Conservation (phyloP, 2,329 filamentous ascomycete species). For the Claviceps cyperi region DNA sequence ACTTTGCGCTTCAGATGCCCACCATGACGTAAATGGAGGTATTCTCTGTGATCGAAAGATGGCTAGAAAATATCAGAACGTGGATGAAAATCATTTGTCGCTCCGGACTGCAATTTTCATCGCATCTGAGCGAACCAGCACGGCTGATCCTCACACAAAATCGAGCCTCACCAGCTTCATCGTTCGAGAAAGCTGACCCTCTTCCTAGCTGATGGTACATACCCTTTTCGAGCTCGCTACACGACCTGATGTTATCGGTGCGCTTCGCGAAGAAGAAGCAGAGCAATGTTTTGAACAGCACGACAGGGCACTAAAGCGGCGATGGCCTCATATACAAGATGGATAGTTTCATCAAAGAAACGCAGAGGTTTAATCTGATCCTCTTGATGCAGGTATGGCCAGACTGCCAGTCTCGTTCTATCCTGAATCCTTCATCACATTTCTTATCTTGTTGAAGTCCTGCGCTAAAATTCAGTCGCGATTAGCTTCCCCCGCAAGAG, state of each 20-base stretch:
- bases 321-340: slow-evolving; percentile 6
- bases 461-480: not conserved
- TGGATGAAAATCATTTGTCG: slow-evolving; percentile 7
- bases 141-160: not conserved
- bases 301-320: slow-evolving; percentile 5
- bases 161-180: not conserved
- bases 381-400: slow-evolving; percentile 7
- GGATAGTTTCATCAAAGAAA: slow-evolving; percentile 10
- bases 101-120: slow-evolving; percentile 4
- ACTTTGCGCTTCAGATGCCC: slow-evolving; percentile 7
- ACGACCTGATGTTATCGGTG: slow-evolving; percentile 5
- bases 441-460: too few relatives aligned
- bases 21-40: slow-evolving; percentile 9
- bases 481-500: slow-evolving; percentile 6
- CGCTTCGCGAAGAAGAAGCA: slow-evolving; percentile 7
- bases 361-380: slow-evolving; percentile 8
- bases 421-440: too few relatives aligned
- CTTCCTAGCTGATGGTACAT: slow-evolving; percentile 1
- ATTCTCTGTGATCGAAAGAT: slow-evolving; percentile 7
- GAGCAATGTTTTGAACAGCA: slow-evolving; percentile 3
- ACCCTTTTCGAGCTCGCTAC: slow-evolving; percentile 8
- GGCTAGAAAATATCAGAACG: slow-evolving; percentile 7
- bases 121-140: too few relatives aligned
- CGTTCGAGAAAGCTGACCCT: not conserved
- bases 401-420: too few relatives aligned